Percentiles rank a stretch among this genome's conserved stretches.
Conservation (phyloP, 352 stramenopile genomes). For the Pseudoperonospora humuli region DNA sequence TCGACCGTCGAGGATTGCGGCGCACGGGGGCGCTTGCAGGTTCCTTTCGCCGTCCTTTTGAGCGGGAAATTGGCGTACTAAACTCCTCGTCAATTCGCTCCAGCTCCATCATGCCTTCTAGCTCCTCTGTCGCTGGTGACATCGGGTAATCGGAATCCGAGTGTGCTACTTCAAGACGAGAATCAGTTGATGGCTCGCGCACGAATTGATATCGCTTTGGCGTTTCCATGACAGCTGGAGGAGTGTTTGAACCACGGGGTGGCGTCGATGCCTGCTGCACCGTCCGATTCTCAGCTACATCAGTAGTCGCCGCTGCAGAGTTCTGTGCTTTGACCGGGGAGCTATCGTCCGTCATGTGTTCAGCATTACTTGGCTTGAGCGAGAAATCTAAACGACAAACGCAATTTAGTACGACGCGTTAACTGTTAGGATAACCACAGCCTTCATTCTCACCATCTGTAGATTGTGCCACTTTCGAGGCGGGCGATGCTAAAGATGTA, state of each 20-base stretch:
- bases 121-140: constrained; percentile 53
- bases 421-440: neutral
- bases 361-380: constrained; percentile 29
- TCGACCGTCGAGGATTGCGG: constrained; percentile 63
- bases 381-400: constrained; percentile 30
- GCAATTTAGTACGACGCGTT: constrained; percentile 3
- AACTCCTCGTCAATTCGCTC: constrained; percentile 80
- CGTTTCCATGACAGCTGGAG: constrained; percentile 40
- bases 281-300: constrained; percentile 20
- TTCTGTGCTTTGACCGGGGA: constrained; percentile 20
- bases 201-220: constrained; percentile 76
- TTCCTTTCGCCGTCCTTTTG: constrained; percentile 46
- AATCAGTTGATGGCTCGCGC: constrained; percentile 54
- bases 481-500: constrained; percentile 15
- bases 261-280: constrained; percentile 27
- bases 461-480: constrained; percentile 19
- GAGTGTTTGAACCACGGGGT: constrained; percentile 22
- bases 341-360: constrained; percentile 9
- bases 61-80: constrained; percentile 55
- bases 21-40: constrained; percentile 49
- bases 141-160: constrained; percentile 19
- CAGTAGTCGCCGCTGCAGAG: constrained; percentile 8
- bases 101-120: constrained; percentile 60
- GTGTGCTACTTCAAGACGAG: constrained; percentile 32
- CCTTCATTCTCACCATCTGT: constrained; percentile 29